Base-by-base conservation (phyloP, 495 filamentous ascomycete genomes). In the Annulohypoxylon bovei region DNA sequence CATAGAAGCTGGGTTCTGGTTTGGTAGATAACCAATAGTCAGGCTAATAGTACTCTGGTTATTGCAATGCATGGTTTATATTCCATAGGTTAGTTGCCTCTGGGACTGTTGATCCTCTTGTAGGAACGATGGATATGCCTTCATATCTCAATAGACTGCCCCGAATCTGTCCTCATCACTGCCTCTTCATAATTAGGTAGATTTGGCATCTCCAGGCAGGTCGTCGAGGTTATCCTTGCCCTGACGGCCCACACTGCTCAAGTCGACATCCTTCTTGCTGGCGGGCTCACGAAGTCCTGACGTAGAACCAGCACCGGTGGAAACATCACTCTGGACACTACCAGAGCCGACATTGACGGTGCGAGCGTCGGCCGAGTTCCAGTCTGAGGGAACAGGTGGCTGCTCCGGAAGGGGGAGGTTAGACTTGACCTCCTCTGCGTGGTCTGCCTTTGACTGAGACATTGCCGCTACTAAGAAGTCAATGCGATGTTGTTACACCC, bases 401-500 rank as follows among this genome's bases (percentile, higher is more conserved):
- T 94, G 80, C 1, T 95, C 90, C 11, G 93, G 93, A 47, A 95
- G 85, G 30, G 91, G 92, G 20, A 96, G 88, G 79, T 93, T 92
- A 72, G 88, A 77, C 78, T 88, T 82, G 74, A 80, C 82, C 73
- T 90, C 77, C 18, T 89, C 88, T 69, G 93, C 90, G 78, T 89
- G 81, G 46, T 88, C 78, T 57, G 80, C 71, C 77, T 93, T 93
- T 81, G 78, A 81, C 65, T 82, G 64, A 23, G 77, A 18, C 77
- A 82, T 81, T 53, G 70, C 70, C 71, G 16, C 30, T 5, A 12
- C 4, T 25, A 0, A 4, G 6, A 23, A 37, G 42, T 66, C 32
- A 59, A 14, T 33, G 16, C 32, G 4, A 23, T 52, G 27, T 2
- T 56, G n/a, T 39, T 62, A 16, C 4, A 6, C 12, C 9, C 7